phyloP scores from a whole-genome alignment of 805 yeast species.

The Kurtzmaniella cleridarum region DNA sequence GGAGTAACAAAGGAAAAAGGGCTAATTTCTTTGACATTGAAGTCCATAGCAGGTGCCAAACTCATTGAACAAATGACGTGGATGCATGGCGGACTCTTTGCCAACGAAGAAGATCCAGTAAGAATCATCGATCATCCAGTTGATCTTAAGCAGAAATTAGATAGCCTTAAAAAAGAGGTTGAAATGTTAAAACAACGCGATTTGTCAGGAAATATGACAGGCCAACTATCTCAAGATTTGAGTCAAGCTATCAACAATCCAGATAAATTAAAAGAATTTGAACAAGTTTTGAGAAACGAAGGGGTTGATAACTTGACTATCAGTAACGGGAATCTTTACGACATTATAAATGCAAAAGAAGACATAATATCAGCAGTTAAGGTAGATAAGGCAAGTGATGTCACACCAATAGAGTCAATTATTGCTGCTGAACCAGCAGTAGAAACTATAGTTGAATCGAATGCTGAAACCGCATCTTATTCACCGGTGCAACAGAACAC shows the following conservation, averaged over 20 bases:
- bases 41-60: constrained; percentile 31
- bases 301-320: no score
- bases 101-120: constrained; percentile 8
- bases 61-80: constrained; percentile 31
- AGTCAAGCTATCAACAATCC: background rate
- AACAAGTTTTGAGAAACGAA: constrained; percentile 1
- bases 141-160: constrained; percentile 8
- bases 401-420: constrained; percentile 2
- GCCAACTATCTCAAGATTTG: background rate
- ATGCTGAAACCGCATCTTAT: no score
- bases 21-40: constrained; percentile 34
- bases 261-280: background rate
- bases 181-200: constrained; percentile 5
- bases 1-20: constrained; percentile 41
- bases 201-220: background rate
- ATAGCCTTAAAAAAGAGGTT: constrained; percentile 18
- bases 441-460: background rate
- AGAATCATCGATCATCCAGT: constrained; percentile 7
- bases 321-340: background rate
- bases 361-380: background rate
- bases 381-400: background rate
- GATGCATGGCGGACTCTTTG: constrained; percentile 23
- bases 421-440: constrained; percentile 3
- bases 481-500: no score
- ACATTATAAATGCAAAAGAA: background rate